Evolutionary conservation across 768 basidiomycete species (phyloP).

Genomic region (Chalciporus chontae): DNA sequence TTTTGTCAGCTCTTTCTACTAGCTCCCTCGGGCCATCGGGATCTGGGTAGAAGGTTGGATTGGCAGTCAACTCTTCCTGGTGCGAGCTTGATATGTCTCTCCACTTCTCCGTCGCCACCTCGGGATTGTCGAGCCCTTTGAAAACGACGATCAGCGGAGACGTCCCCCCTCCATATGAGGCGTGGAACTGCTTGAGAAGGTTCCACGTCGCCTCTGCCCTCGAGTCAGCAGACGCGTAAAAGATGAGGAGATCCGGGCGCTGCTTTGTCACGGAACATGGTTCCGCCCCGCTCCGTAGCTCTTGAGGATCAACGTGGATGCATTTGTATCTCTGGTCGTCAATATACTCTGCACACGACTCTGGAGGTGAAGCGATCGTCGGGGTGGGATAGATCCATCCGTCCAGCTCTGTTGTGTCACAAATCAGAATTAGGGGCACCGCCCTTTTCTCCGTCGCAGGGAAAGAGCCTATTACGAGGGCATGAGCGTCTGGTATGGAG

Average conservation of each 20-base stretch:
- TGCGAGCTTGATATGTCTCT: slow-evolving; percentile 9
- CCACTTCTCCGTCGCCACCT: slow-evolving; percentile 16
- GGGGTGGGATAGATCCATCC: slow-evolving; percentile 4
- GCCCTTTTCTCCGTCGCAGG: slow-evolving; percentile 9
- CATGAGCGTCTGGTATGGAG: slow-evolving; percentile 20
- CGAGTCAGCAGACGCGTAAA: slow-evolving; percentile 14
- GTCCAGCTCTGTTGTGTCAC: slow-evolving; percentile 10
- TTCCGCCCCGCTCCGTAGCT: not conserved
- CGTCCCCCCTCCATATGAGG: slow-evolving; percentile 15
- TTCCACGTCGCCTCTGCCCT: slow-evolving; percentile 11
- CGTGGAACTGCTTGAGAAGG: slow-evolving; percentile 15
- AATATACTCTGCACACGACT: not conserved
- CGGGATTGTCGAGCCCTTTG: slow-evolving; percentile 14
- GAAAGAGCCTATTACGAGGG: slow-evolving; percentile 5
- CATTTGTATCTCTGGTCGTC: slow-evolving; percentile 13
- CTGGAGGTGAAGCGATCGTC: not conserved
- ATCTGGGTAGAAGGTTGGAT: slow-evolving; percentile 20
- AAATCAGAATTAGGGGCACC: slow-evolving; percentile 15
- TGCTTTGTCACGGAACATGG: not conserved
- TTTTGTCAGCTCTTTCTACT: slow-evolving; percentile 16
- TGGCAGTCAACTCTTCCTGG: slow-evolving; percentile 14
- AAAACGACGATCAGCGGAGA: slow-evolving; percentile 23
- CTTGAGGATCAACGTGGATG: slow-evolving; percentile 6
- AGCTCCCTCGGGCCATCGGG: slow-evolving; percentile 8
- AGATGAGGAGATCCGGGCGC: slow-evolving; percentile 22